Percentiles rank a stretch among this genome's conserved stretches.
Conservation (phyloP, 140 eudicot genomes). For the Stevia rebaudiana region DNA sequence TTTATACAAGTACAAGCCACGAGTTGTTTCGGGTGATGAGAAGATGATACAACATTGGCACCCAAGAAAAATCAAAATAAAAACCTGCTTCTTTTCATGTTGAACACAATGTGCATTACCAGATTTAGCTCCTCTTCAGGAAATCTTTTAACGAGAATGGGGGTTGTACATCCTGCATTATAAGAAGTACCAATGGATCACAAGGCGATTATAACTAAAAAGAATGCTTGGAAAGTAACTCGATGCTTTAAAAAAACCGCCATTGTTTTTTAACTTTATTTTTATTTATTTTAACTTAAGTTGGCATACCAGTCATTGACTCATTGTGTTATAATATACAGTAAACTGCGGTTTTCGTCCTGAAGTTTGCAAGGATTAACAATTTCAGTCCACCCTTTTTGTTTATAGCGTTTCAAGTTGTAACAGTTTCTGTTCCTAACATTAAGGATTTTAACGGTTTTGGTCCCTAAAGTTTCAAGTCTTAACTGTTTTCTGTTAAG, state of each 20-base stretch:
- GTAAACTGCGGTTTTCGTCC: no score
- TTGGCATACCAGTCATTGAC: no score
- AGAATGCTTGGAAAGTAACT: background rate
- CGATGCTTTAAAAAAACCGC: background rate
- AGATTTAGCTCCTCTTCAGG: constrained; percentile 15
- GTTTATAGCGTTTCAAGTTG: no score
- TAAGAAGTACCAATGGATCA: background rate
- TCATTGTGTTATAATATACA: no score
- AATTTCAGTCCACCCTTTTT: no score
- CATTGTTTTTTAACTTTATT: background rate
- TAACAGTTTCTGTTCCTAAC: no score
- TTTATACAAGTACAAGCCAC: constrained; percentile 12
- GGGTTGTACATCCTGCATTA: constrained; percentile 9
- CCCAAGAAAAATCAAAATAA: background rate
- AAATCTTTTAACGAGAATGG: constrained; percentile 16
- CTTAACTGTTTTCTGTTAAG: no score
- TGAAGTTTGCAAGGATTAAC: no score
- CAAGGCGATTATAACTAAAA: background rate
- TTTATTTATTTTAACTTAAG: no score
- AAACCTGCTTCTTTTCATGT: background rate
- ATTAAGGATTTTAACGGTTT: no score
- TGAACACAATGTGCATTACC: background rate
- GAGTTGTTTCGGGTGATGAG: background rate
- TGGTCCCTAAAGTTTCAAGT: no score
- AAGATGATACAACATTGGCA: constrained; percentile 1